Conservation (phyloP, 768 basidiomycete genomes). For the Vararia minispora region DNA sequence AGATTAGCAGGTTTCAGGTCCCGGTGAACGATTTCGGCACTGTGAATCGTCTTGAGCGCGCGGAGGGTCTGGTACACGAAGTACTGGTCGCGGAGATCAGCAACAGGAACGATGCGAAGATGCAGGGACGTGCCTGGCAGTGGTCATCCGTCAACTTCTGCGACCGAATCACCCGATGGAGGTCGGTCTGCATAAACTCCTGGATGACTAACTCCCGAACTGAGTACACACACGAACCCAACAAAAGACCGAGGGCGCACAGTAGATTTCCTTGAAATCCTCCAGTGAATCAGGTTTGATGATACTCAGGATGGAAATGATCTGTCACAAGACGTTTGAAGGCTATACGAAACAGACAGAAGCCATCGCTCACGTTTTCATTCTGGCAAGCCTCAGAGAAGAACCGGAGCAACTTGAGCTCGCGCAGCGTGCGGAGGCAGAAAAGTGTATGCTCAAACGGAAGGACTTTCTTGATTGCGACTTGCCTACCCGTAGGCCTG, state of each 20-base stretch:
- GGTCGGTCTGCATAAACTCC: constrained; percentile 83
- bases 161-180: constrained; percentile 86
- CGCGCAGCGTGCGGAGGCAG: constrained; percentile 79
- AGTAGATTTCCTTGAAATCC: constrained; percentile 82
- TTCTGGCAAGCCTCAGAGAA: constrained; percentile 72
- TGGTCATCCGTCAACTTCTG: constrained; percentile 89
- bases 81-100: constrained; percentile 33
- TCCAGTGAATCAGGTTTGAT: constrained; percentile 68
- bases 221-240: no score
- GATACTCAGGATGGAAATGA: constrained; percentile 88
- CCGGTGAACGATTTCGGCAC: constrained; percentile 69
- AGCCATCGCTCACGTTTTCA: constrained; percentile 48
- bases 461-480: constrained; percentile 93
- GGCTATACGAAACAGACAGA: constrained; percentile 4
- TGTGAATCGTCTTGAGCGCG: constrained; percentile 83
- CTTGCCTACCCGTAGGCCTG: constrained; percentile 67
- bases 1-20: constrained; percentile 84
- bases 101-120: background rate
- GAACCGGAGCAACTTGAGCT: constrained; percentile 84
- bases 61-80: constrained; percentile 79
- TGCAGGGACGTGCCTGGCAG: constrained; percentile 42
- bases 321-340: constrained; percentile 30
- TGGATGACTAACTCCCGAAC: constrained; percentile 46
- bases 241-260: constrained; percentile 25
- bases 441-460: constrained; percentile 94